Base-by-base conservation (phyloP, 257 asterid species). In the Scutellaria barbata region DNA sequence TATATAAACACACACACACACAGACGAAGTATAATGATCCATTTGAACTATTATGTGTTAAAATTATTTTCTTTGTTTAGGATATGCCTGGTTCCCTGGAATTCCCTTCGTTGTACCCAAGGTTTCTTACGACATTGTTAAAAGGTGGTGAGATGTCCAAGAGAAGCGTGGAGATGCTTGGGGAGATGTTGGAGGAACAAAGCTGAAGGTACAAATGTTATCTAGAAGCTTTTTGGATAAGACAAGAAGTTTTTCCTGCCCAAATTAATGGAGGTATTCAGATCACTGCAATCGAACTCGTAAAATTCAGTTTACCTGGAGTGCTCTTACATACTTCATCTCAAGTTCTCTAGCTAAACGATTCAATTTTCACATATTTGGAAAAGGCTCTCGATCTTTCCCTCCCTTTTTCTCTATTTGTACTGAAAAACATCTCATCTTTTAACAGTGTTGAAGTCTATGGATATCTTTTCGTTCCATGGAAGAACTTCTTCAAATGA, bases 181-280 rank as follows among this genome's bases (percentile, higher is more conserved):
- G 94, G 39, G 94, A 90, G 85, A 90, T 93, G 98, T 74, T 93
- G 87, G 96, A 89, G 85, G 92, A 93, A 72, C 86, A 87, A 76
- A 87, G 87, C 63, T 93, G 81, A 90, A 73, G 33, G 59, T 75
- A 53, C 51, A 17, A 43, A 46, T 18, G 58, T 55, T 69, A 30
- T 77, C 43, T 35, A 43, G 37, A 55, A 69, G 81, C 72, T 8
- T 72, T 72, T 56, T 70, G 20, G 53, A 51, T 69, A 45, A 22
- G 56, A 35, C 61, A 25, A 35, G 18, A 11, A 17, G 43, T 48
- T 42, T 60, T 69, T 37, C 43, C 41, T 22, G 47, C 48, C 74
- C 43, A 63, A 42, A 6, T 60, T 43, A 51, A 33, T 16, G 22
- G 52, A 83, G 88, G 88, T 78, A 82, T 51, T 58, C 14, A 7